Evolutionary conservation across 1,284 basidiomycete genomes (phyloP), one percentile per base, ranked within the genome.

Genomic region (Acaromyces ingoldii): DNA sequence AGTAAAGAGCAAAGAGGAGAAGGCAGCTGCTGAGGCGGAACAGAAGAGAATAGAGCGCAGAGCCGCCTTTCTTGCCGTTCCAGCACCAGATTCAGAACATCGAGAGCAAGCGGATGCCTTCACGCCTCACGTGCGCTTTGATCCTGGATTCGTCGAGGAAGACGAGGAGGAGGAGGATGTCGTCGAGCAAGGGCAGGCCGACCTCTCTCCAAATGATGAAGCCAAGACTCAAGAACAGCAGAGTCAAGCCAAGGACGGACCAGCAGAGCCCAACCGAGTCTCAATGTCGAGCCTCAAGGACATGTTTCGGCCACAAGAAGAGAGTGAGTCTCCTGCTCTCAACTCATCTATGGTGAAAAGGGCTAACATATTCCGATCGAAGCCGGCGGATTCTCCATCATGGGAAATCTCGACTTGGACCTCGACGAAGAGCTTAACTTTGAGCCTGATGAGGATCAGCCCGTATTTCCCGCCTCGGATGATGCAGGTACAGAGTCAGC

Each of bases 271-370:
- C 25, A 3, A 45, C 28, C 30, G 26, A 19, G 62, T 67, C 1
- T 53, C 52, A 1, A 60, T 65, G 55, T 56, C 56, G 13, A 62
- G 54, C 5, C 51, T 73, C 22, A 73, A 65, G 31, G 62, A 65
- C 33, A 73, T 73, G 70, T 73, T 73, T 56, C 58, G 58, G 47
- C 67, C 70, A 15, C 56, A 70, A 34, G 67, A 63, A 30, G 58
- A 41, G 10, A 48, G 47, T 28, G 39, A 53, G 49, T 43, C 21
- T 6, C n/a, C 21, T 15, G 4, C 9, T 43, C 21, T 29, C 34
- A 4, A 10, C n/a, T n/a, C n/a, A 21, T 15, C 26, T 29, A 15
- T 26, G 29, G 21, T 29, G 13, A 7, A 6, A 13, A 7, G 7
- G 29, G 13, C 29, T 30, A 13, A 30, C 29, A 10, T 28, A 10